Percentiles rank a stretch among this genome's conserved stretches.
phyloP scores from a whole-genome alignment of 352 stramenopile genomes.

The Pythium aquatile region DNA sequence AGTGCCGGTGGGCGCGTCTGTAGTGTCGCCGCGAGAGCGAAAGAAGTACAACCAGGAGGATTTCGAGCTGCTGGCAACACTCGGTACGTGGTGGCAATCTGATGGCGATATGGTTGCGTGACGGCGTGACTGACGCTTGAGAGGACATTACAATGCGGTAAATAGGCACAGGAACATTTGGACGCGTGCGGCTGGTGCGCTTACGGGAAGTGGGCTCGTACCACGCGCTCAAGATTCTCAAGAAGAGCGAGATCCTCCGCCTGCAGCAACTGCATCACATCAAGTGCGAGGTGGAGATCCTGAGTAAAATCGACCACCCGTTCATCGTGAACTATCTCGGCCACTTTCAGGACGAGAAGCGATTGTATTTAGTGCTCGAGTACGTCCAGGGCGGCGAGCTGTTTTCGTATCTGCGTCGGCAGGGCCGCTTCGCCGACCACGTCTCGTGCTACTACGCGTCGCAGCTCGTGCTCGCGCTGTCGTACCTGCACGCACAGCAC shows the following conservation, averaged over 20 bases:
- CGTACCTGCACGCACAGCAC: conserved; percentile 73
- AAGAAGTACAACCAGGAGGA: conserved; percentile 53
- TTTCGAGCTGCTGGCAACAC: conserved; percentile 77
- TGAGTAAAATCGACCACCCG: conserved; percentile 95
- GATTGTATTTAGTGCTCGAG: conserved; percentile 98
- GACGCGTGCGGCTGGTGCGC: conserved; percentile 93
- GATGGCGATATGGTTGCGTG: conserved; percentile 56
- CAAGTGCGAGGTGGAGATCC: conserved; percentile 97
- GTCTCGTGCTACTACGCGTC: conserved; percentile 89
- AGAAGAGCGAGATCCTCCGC: conserved; percentile 96
- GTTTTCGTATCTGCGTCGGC: conserved; percentile 86
- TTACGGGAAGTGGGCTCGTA: conserved; percentile 78
- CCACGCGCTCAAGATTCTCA: conserved; percentile 96
- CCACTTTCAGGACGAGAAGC: conserved; percentile 94
- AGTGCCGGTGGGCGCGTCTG: conserved; percentile 30
- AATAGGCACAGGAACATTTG: conserved; percentile 93
- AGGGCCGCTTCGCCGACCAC: conserved; percentile 50
- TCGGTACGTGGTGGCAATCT: conserved; percentile 32
- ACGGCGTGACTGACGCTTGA: neutral
- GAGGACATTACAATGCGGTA: neutral
- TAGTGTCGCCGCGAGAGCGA: conserved; percentile 27
- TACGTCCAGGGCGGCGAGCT: conserved; percentile 97
- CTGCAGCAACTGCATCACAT: conserved; percentile 98
- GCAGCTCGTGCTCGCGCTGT: conserved; percentile 83
- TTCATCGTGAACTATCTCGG: conserved; percentile 97